phyloP scores from a whole-genome alignment of 2,329 filamentous ascomycete genomes.

The Cladosporium phlei region DNA sequence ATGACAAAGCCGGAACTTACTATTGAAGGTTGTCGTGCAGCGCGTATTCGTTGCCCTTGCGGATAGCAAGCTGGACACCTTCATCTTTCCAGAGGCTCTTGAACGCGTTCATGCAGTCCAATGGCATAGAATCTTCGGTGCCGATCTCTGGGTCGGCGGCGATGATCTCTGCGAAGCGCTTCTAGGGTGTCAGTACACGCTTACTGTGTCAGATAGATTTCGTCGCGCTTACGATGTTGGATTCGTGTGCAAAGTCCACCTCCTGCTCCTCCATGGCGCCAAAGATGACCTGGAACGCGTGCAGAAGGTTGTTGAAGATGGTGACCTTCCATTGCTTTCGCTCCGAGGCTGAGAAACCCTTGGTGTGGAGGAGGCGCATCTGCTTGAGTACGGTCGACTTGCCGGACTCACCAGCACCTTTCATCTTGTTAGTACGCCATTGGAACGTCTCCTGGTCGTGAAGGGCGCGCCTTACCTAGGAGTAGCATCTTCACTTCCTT shows the following conservation, averaged over 20 bases:
- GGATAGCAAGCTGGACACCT: slow-evolving; percentile 81
- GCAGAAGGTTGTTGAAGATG: slow-evolving; percentile 90
- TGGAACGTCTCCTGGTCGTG: not conserved
- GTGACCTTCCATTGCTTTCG: slow-evolving; percentile 91
- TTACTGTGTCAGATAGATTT: not conserved
- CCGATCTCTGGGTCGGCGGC: slow-evolving; percentile 77
- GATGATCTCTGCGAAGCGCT: slow-evolving; percentile 76
- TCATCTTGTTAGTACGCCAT: slow-evolving; percentile 27
- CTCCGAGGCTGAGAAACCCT: slow-evolving; percentile 84
- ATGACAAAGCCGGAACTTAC: slow-evolving; percentile 56
- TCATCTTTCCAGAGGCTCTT: slow-evolving; percentile 76
- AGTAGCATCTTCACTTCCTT: slow-evolving; percentile 91
- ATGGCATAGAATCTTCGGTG: slow-evolving; percentile 73
- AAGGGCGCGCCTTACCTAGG: slow-evolving; percentile 58
- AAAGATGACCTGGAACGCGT: slow-evolving; percentile 84
- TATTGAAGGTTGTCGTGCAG: slow-evolving; percentile 93
- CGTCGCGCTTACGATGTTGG: slow-evolving; percentile 64
- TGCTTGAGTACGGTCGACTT: slow-evolving; percentile 98
- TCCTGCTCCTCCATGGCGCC: slow-evolving; percentile 85
- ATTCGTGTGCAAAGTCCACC: slow-evolving; percentile 71
- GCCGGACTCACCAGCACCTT: slow-evolving; percentile 89
- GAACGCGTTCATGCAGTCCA: slow-evolving; percentile 74
- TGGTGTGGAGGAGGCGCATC: slow-evolving; percentile 95
- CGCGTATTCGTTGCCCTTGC: slow-evolving; percentile 92
- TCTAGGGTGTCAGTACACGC: slow-evolving; percentile 32